Evolutionary conservation across 805 yeast species (phyloP).

Genomic region (Schizosaccharomyces lindneri): DNA sequence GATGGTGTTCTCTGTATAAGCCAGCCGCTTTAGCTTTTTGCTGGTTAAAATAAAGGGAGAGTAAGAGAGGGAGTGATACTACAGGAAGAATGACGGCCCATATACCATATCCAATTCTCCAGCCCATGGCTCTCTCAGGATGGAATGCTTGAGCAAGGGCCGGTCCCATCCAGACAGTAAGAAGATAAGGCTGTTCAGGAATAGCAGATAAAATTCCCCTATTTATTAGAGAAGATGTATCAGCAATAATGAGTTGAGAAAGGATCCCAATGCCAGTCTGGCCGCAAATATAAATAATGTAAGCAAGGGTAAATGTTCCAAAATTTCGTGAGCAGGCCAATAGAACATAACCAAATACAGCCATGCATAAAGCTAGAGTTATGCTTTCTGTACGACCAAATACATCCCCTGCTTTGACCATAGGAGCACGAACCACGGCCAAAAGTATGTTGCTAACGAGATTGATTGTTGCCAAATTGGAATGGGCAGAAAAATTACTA

Average conservation of each 20-base stretch:
- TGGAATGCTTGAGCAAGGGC: slow-evolving; percentile 11
- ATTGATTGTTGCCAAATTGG: slow-evolving; percentile 32
- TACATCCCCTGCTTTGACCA: slow-evolving; percentile 39
- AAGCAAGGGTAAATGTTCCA: slow-evolving; percentile 11
- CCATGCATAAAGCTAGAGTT: slow-evolving; percentile 26
- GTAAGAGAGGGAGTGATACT: slow-evolving; percentile 11
- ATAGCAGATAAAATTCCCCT: slow-evolving; percentile 17
- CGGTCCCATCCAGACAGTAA: slow-evolving; percentile 21
- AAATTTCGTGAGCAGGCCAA: slow-evolving; percentile 12
- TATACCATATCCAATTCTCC: slow-evolving; percentile 33
- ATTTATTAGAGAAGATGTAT: slow-evolving; percentile 18
- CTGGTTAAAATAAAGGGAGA: slow-evolving; percentile 7
- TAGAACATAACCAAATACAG: slow-evolving; percentile 26
- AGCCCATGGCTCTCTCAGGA: slow-evolving; percentile 12
- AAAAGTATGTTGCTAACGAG: slow-evolving; percentile 35
- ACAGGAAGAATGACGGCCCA: slow-evolving; percentile 24
- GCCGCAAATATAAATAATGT: slow-evolving; percentile 18
- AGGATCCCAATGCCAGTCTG: slow-evolving; percentile 17
- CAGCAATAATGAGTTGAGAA: slow-evolving; percentile 16
- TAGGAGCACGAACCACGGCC: slow-evolving; percentile 41
- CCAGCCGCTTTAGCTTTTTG: slow-evolving; percentile 5
- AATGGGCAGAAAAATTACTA: slow-evolving; percentile 26
- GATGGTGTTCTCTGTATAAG: not conserved
- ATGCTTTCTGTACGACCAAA: slow-evolving; percentile 38
- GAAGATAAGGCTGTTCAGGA: slow-evolving; percentile 19